Conservation (phyloP, 208 protist genomes). For the Acanthamoeba culbertsoni region DNA sequence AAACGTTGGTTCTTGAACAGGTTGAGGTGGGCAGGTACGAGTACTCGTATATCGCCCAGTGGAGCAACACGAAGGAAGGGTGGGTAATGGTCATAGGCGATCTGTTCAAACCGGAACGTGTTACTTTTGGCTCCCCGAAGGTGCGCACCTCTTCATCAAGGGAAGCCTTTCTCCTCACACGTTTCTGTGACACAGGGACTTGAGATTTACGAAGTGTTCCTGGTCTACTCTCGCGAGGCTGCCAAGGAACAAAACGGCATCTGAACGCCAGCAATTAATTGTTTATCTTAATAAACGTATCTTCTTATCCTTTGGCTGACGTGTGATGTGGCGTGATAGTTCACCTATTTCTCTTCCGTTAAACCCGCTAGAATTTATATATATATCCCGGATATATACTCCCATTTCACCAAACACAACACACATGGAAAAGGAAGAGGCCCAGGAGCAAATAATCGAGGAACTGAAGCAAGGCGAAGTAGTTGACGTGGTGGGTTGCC, state of each 20-base stretch:
- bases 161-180: not conserved
- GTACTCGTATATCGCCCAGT: slow-evolving; percentile 47
- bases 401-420: too few species aligned
- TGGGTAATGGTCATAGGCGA: slow-evolving; percentile 45
- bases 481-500: not conserved
- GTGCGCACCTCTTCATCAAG: not conserved
- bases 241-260: not conserved
- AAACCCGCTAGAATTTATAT: too few species aligned
- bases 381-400: too few species aligned
- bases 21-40: not conserved
- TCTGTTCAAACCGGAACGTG: slow-evolving; percentile 43
- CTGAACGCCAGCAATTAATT: too few species aligned
- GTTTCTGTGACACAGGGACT: not conserved
- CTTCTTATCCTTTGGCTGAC: too few species aligned
- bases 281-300: too few species aligned
- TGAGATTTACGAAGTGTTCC: not conserved
- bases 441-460: too few species aligned
- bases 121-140: slow-evolving; percentile 20
- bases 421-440: too few species aligned
- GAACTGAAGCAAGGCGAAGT: too few species aligned
- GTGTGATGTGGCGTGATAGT: too few species aligned
- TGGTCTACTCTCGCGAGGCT: not conserved
- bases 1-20: not conserved
- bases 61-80: not conserved
- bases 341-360: too few species aligned